Percentiles rank a stretch among this genome's conserved stretches.
These are phyloP conservation scores for Colletotrichum zoysiae DNA, from an alignment of 2,329 filamentous ascomycete genomes.

Conservation along the genomic window DNA sequence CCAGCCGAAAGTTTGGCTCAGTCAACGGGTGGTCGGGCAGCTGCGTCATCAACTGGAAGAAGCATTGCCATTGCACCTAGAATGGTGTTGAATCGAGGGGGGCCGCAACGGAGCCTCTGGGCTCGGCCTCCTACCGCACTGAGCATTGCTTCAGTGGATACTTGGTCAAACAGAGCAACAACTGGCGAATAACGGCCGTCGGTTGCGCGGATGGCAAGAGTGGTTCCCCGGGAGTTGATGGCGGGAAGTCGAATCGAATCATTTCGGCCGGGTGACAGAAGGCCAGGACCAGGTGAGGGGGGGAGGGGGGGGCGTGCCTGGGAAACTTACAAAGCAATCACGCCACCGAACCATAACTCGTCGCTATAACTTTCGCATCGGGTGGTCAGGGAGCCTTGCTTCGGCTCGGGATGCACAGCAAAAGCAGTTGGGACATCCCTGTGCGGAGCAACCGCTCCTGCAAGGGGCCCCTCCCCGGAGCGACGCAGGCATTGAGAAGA, in stretches of 20 bases:
- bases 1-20: background rate
- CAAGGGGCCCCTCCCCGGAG: slow-evolving; percentile 7
- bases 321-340: slow-evolving; percentile 1
- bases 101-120: background rate
- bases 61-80: background rate
- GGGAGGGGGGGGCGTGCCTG: no score
- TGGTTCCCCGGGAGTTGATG: background rate
- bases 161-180: background rate
- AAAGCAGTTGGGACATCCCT: background rate
- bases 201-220: background rate
- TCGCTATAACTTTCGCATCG: slow-evolving; percentile 5
- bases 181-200: background rate
- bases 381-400: background rate
- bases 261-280: background rate
- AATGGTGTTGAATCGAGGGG: no score
- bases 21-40: background rate
- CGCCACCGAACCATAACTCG: background rate
- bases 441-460: background rate
- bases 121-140: background rate
- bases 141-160: background rate
- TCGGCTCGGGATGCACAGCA: background rate
- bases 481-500: slow-evolving; percentile 3
- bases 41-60: background rate
- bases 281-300: background rate
- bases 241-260: background rate